Percentiles rank a stretch among this genome's conserved stretches.
phyloP scores from a whole-genome alignment of 2,329 filamentous ascomycete species.

The Bipolaris sorokiniana region DNA sequence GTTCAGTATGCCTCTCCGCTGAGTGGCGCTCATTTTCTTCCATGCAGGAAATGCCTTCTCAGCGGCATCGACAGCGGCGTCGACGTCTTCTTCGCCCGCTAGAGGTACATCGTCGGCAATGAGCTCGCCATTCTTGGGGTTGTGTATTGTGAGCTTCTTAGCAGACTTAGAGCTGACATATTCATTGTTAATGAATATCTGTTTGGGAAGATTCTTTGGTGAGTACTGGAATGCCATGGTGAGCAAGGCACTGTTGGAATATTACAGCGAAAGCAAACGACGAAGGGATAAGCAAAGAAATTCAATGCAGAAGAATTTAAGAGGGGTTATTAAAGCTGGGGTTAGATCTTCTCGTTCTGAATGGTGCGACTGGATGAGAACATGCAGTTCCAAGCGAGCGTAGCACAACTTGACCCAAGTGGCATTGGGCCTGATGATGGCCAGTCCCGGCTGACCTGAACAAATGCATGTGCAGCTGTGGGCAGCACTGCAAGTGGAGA shows the following conservation, averaged over 20 bases:
- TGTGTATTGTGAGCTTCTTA: constrained; percentile 57
- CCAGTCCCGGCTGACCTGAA: constrained; percentile 7
- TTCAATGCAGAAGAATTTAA: not conserved
- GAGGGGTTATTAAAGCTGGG: constrained; percentile 13
- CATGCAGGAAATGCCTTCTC: constrained; percentile 57
- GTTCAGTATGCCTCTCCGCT: constrained; percentile 39
- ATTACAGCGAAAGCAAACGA: not conserved
- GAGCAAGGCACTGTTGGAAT: not conserved
- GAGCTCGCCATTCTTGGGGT: constrained; percentile 57
- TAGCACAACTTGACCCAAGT: constrained; percentile 17
- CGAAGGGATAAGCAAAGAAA: not conserved
- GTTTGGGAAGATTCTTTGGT: constrained; percentile 47
- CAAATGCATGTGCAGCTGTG: not conserved
- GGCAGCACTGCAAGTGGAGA: constrained; percentile 1
- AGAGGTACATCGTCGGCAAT: constrained; percentile 57
- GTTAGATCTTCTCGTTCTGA: too few relatives aligned
- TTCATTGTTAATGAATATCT: constrained; percentile 51
- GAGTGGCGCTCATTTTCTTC: constrained; percentile 38
- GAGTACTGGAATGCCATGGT: constrained; percentile 44
- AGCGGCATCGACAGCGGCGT: constrained; percentile 57
- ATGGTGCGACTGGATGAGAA: not conserved
- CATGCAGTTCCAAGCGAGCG: constrained; percentile 6
- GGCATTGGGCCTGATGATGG: not conserved
- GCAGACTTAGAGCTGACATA: constrained; percentile 47
- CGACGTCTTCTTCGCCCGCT: constrained; percentile 54